These are phyloP conservation scores for Chionographis japonica DNA, from an alignment of 106 monocot genomes.

Conservation along the genomic window DNA sequence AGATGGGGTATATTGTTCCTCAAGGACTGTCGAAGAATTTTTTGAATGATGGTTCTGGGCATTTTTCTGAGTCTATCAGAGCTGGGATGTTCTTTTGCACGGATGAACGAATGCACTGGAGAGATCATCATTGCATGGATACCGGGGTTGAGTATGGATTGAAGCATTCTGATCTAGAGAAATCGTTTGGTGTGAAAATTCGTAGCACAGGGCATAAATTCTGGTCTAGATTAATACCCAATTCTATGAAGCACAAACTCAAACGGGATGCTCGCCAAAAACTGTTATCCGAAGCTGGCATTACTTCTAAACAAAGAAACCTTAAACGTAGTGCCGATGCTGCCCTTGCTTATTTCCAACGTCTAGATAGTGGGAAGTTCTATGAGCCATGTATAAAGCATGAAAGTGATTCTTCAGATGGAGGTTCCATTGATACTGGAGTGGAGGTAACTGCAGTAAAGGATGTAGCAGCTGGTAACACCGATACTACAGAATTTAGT, in stretches of 20 bases:
- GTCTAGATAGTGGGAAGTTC: constrained; percentile 18
- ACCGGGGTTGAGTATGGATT: constrained; percentile 50
- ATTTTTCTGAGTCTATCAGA: constrained; percentile 19
- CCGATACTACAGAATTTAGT: neutral
- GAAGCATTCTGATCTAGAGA: constrained; percentile 86
- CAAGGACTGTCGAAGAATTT: constrained; percentile 16
- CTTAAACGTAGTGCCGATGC: constrained; percentile 71
- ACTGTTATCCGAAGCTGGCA: constrained; percentile 31
- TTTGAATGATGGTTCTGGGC: constrained; percentile 13
- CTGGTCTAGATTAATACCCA: constrained; percentile 39
- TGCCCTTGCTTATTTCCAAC: constrained; percentile 63
- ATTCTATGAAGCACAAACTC: constrained; percentile 31
- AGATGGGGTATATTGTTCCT: constrained; percentile 71
- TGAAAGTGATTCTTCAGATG: constrained; percentile 16
- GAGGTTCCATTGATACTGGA: constrained; percentile 16
- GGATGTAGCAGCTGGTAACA: constrained; percentile 4
- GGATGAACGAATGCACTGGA: constrained; percentile 63
- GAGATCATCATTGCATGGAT: constrained; percentile 61
- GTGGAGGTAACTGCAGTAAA: neutral
- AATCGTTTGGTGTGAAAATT: constrained; percentile 66
- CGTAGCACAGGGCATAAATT: constrained; percentile 32
- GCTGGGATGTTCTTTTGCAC: constrained; percentile 47
- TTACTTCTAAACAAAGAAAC: constrained; percentile 57
- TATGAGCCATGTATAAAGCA: constrained; percentile 16
- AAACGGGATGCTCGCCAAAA: constrained; percentile 45